These are phyloP conservation scores for Selaginella tamariscina DNA, from an alignment of 75 land plant species.

Conservation along the genomic window DNA sequence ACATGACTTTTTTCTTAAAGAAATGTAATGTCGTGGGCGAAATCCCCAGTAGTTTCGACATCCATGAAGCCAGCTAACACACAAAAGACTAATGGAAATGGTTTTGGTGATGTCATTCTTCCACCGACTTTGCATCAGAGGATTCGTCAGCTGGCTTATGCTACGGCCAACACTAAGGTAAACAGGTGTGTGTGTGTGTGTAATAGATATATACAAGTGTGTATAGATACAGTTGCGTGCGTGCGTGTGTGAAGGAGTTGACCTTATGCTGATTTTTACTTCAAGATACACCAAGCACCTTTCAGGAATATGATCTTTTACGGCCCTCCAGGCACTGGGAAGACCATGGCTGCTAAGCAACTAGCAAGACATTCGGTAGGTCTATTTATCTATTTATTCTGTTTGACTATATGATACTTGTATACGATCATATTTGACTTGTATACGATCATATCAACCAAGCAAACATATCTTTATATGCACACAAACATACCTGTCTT, in stretches of 20 bases:
- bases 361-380: constrained; percentile 79
- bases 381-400: too few species aligned
- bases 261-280: too few species aligned
- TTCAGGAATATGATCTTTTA: constrained; percentile 88
- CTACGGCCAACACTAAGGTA: constrained; percentile 80
- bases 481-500: too few species aligned
- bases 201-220: too few species aligned
- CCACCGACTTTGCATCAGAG: constrained; percentile 69
- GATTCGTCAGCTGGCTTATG: constrained; percentile 56
- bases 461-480: too few species aligned
- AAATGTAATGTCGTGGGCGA: background rate
- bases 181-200: too few species aligned
- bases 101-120: constrained; percentile 79
- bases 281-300: constrained; percentile 82
- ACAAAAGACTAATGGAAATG: constrained; percentile 42
- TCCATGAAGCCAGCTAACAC: background rate
- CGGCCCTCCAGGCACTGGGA: constrained; percentile 96
- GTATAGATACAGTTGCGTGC: too few species aligned
- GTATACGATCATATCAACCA: too few species aligned
- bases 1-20: background rate
- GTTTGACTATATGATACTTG: background rate
- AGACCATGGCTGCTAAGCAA: constrained; percentile 92
- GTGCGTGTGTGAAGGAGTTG: too few species aligned
- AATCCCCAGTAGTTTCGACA: background rate
- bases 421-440: background rate